Evolutionary conservation across 257 asterid genomes (phyloP), one percentile per base, ranked within the genome.

Genomic region (Solanum pinnatisectum): DNA sequence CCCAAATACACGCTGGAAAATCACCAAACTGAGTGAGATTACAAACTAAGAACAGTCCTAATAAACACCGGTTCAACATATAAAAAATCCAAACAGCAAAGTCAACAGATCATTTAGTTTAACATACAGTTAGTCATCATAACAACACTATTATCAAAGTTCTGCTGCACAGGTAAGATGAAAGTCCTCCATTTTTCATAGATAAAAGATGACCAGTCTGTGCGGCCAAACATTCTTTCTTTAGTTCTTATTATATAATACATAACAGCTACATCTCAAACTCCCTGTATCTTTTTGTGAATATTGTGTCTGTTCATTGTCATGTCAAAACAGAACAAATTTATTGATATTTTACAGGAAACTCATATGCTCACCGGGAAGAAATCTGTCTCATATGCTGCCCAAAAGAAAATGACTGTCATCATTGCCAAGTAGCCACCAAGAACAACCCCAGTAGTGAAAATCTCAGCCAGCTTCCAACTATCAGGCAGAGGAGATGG

Each of bases 341-440:
- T 36, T 37, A 37, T 36, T 37, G 32, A 76, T 37, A 76, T 33
- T 5, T 37, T 39, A 77, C 23, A 39, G 23, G 78, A 81, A 15
- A 82, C 35, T 87, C 86, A 88, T 85, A 32, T 68, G 82, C 95
- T 4, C 90, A 95, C 99, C 86, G 98, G 98, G 87, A 97, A 97
- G 92, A 96, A 97, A 87, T 96, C 84, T 1, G 99, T 97, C 86
- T 97, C 93, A 68, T 97, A 96, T 25, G 98, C 98, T 42, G 95
- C 97, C 99, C 98, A 97, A 89, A 97, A 97, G 94, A 97, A 97
- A 87, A 97, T 95, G 88, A 96, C 99, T 1, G 99, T 97, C 99
- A 97, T 97, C 98, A 97, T 86, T 49, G 99, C 99, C 91, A 97
- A 90, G 92, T 97, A 97, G 88, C 96, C 93, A 37, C 99, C 98